These are phyloP conservation scores for Periconia digitata DNA, from an alignment of 2,329 filamentous ascomycete genomes.

Conservation along the genomic window DNA sequence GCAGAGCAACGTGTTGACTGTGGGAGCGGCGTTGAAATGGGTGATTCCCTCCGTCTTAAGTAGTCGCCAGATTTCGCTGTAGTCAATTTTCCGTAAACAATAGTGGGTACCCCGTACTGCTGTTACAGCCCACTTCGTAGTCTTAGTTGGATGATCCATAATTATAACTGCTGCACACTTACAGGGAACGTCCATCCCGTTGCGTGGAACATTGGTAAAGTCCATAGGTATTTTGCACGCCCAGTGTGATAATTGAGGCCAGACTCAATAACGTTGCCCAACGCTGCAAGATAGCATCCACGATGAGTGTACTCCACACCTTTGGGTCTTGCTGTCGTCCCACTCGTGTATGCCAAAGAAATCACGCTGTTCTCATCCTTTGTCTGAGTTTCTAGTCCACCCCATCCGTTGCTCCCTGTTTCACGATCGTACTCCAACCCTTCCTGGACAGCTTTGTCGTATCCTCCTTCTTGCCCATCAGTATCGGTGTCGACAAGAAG, in stretches of 20 bases:
- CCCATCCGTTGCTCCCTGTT: conserved; percentile 73
- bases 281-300: conserved; percentile 78
- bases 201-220: conserved; percentile 80
- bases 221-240: conserved; percentile 85
- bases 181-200: conserved; percentile 76
- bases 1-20: conserved; percentile 92
- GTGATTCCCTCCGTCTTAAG: conserved; percentile 85
- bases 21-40: conserved; percentile 94
- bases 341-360: conserved; percentile 90
- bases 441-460: conserved; percentile 80
- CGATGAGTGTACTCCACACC: conserved; percentile 91
- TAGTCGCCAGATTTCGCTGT: conserved; percentile 86
- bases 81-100: conserved; percentile 92
- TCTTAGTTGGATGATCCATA: not conserved
- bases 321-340: conserved; percentile 88
- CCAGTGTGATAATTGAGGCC: conserved; percentile 72
- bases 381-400: conserved; percentile 68
- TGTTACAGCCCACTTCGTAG: conserved; percentile 74
- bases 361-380: conserved; percentile 78
- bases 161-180: not conserved
- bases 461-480: conserved; percentile 75
- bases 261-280: conserved; percentile 87
- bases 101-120: conserved; percentile 93
- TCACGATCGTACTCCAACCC: conserved; percentile 71
- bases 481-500: conserved; percentile 84